Conservation (phyloP, 192 early-diverging fungal species). For the Coemansia umbellata region DNA sequence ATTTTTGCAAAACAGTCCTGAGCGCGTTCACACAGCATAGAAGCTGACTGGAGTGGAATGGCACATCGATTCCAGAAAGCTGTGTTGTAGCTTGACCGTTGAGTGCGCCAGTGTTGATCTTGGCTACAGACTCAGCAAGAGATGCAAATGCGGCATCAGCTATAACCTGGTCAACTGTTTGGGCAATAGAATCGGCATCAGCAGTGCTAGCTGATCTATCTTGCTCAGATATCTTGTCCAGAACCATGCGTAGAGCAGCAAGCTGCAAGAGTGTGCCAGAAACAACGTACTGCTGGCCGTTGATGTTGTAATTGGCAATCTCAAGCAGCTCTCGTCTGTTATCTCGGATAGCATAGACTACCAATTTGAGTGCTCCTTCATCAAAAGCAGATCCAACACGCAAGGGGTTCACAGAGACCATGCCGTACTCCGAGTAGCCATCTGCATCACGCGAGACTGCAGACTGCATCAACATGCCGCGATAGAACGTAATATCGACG, state of each 20-base stretch:
- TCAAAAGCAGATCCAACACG: conserved; percentile 70
- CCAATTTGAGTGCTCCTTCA: conserved; percentile 61
- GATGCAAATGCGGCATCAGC: conserved; percentile 30
- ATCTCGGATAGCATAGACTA: conserved; percentile 67
- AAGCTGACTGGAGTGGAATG: conserved; percentile 85
- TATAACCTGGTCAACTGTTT: conserved; percentile 61
- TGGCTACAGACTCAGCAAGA: conserved; percentile 44
- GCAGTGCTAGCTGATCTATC: neutral
- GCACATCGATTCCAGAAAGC: conserved; percentile 87
- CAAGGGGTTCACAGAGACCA: conserved; percentile 88
- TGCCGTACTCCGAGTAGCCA: conserved; percentile 87
- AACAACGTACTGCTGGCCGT: conserved; percentile 90
- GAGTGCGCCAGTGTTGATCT: conserved; percentile 56
- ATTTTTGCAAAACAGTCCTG: conserved; percentile 72
- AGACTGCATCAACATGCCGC: conserved; percentile 96
- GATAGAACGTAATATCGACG: conserved; percentile 88
- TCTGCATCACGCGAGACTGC: conserved; percentile 75
- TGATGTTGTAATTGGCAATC: conserved; percentile 96
- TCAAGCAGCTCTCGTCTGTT: conserved; percentile 71
- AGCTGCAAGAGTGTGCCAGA: conserved; percentile 79
- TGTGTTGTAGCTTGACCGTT: conserved; percentile 87
- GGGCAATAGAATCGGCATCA: neutral
- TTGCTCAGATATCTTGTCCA: conserved; percentile 79
- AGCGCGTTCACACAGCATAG: conserved; percentile 77
- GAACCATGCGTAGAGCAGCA: conserved; percentile 73